Evolutionary conservation across 176 grass and related monocot species (phyloP).

Genomic region (Lolium perenne): DNA sequence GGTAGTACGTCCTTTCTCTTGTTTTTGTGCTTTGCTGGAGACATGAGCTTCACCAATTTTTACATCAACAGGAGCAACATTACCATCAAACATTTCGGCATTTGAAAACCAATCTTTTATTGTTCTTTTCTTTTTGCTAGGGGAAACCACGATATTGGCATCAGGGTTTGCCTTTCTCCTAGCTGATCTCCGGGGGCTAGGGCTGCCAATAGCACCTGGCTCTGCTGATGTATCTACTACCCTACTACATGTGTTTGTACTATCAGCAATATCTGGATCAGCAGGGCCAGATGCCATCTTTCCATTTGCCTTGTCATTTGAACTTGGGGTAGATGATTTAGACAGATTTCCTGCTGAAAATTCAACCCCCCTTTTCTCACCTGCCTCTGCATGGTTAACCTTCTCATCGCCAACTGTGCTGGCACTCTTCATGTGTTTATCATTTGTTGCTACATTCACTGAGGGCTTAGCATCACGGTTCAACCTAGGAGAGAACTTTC

Average conservation of each 20-base stretch:
- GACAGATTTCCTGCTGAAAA: constrained; percentile 33
- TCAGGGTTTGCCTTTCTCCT: constrained; percentile 44
- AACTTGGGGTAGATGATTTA: constrained; percentile 36
- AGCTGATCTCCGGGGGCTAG: constrained; percentile 55
- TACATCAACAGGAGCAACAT: neutral
- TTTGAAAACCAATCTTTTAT: constrained; percentile 46
- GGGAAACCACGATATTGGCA: constrained; percentile 8
- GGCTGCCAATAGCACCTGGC: constrained; percentile 30
- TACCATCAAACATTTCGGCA: constrained; percentile 31
- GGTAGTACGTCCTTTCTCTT: constrained; percentile 32
- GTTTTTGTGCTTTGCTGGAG: constrained; percentile 33
- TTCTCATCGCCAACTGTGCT: constrained; percentile 30
- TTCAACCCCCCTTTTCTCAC: constrained; percentile 12
- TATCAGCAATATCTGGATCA: constrained; percentile 20
- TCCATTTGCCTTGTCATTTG: constrained; percentile 11
- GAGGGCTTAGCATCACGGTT: constrained; percentile 24
- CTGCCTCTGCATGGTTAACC: constrained; percentile 28
- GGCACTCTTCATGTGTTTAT: constrained; percentile 29
- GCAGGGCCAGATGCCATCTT: constrained; percentile 36
- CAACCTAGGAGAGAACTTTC: constrained; percentile 28
- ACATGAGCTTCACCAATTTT: constrained; percentile 36
- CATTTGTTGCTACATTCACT: constrained; percentile 6
- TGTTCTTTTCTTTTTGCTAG: constrained; percentile 45
- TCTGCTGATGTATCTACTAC: constrained; percentile 40
- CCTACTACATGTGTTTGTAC: constrained; percentile 15